These are phyloP conservation scores for Ascochyta rabiei DNA, from an alignment of 2,329 filamentous ascomycete species.

Conservation along the genomic window DNA sequence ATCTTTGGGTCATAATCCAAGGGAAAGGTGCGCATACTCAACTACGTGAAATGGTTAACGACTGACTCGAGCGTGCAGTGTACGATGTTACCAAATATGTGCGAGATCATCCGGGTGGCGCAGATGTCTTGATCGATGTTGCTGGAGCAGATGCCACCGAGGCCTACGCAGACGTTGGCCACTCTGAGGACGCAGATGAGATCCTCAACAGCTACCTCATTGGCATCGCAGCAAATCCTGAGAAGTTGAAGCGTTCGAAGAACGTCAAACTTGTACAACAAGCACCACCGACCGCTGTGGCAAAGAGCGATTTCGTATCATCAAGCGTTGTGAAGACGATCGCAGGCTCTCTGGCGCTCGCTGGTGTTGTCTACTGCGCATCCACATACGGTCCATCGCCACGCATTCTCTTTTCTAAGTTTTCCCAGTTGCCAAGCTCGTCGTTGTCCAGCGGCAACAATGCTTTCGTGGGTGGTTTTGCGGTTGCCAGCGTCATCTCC, in stretches of 20 bases:
- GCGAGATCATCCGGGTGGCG: constrained; percentile 61
- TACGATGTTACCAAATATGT: constrained; percentile 65
- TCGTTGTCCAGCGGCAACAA: constrained; percentile 11
- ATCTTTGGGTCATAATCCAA: constrained; percentile 62
- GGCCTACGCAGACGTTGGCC: constrained; percentile 54
- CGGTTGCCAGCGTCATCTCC: constrained; percentile 26
- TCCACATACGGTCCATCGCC: constrained; percentile 17
- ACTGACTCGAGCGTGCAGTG: constrained; percentile 48
- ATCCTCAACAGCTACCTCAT: constrained; percentile 48
- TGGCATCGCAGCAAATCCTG: constrained; percentile 18
- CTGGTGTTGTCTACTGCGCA: constrained; percentile 18
- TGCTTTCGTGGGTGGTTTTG: constrained; percentile 23
- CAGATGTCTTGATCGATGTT: constrained; percentile 49
- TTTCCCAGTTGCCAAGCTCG: constrained; percentile 7
- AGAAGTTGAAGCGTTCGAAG: constrained; percentile 31
- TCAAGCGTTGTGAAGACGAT: constrained; percentile 14
- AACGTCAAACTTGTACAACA: constrained; percentile 49
- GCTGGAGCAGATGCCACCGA: constrained; percentile 52
- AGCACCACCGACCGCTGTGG: neutral
- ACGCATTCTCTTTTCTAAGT: constrained; percentile 11
- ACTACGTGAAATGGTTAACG: neutral
- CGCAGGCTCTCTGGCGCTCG: constrained; percentile 16
- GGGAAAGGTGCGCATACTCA: constrained; percentile 44
- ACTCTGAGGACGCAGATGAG: constrained; percentile 54
- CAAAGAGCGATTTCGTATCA: constrained; percentile 5